Base-by-base conservation (phyloP, 371 early-diverging fungal genomes). In the Lichtheimia corymbifera region DNA sequence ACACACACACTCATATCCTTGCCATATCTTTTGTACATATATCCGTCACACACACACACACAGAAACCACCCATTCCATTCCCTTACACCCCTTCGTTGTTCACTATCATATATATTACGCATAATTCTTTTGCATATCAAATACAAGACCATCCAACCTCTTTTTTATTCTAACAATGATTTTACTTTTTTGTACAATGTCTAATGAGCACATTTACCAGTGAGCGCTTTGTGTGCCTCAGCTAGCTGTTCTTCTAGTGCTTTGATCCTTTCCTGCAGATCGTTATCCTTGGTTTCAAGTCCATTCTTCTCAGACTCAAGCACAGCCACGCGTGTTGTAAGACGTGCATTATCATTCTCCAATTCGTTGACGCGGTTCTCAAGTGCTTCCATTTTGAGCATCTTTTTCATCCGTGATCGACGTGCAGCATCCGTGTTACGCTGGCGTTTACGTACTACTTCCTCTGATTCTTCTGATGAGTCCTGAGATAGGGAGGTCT, bases 351-450 rank as follows among this genome's bases (percentile, higher is more conserved):
- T 93, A 53, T 95, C 91, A 27, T 73, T 60, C 76, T 95, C 94
- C 28, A 97, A 83, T 57, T 89, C 87, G n/a, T 75, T 65, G 27
- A 92, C 93, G 56, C 87, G 86, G 50, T 67, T 68, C 73, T 96
- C 96, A 20, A 97, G 85, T 13, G 85, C 74, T 68, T 93, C 93
- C 77, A 97, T 87, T 67, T 88, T 87, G 55, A 85, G 72, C 60
- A 91, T 80, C 84, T 95, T 96, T 69, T 93, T 90, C 63, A 88
- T 81, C 44, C 97, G 92, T 24, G 93, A 93, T 63, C 97, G 93
- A 55, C 97, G 89, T n/a, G 97, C 97, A 3, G 97, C 97, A 71
- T 95, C 95, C 12, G 95, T 96, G 79, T 96, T 96, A 82, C 91
- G 91, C 65, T 87, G 86, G 47, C 93, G 91, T 79, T 93, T 93